A percentile compares a stretch with the other conserved stretches of the same genome.
phyloP scores from a whole-genome alignment of 2,329 filamentous ascomycete species.

The Talaromyces funiculosus region DNA sequence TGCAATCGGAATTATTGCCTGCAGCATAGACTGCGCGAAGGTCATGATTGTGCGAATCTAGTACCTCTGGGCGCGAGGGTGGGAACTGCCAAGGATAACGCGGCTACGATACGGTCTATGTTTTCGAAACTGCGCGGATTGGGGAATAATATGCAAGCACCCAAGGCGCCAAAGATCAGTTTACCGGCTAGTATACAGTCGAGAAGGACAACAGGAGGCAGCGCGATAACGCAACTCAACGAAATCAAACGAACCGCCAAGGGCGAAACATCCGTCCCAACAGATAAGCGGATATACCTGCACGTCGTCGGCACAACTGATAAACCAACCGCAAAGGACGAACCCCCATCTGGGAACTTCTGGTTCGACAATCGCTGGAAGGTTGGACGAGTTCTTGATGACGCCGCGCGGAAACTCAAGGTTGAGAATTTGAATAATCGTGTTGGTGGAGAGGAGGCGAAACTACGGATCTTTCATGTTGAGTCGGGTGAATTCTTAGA shows the following conservation, averaged over 20 bases:
- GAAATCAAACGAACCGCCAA: constrained; percentile 81
- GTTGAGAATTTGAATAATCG: constrained; percentile 45
- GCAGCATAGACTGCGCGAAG: constrained; percentile 50
- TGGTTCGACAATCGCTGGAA: constrained; percentile 82
- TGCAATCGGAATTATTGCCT: constrained; percentile 49
- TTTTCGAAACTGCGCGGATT: constrained; percentile 73
- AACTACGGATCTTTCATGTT: constrained; percentile 84
- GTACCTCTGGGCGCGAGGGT: constrained; percentile 51
- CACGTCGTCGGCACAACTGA: constrained; percentile 86
- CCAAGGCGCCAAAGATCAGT: constrained; percentile 24
- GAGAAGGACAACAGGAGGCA: constrained; percentile 44
- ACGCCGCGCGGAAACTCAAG: constrained; percentile 38
- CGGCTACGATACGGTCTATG: constrained; percentile 62
- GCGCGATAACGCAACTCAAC: constrained; percentile 64
- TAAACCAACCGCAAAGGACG: constrained; percentile 63
- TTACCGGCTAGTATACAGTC: constrained; percentile 35
- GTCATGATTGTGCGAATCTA: constrained; percentile 78
- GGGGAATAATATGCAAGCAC: constrained; percentile 59
- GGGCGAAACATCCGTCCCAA: constrained; percentile 74
- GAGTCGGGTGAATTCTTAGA: constrained; percentile 82
- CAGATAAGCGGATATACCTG: constrained; percentile 83
- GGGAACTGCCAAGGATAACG: constrained; percentile 42
- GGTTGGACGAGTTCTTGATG: constrained; percentile 60
- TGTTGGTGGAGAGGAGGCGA: constrained; percentile 54
- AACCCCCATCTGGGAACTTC: constrained; percentile 74